Percentiles rank a stretch among this genome's conserved stretches.
phyloP scores from a whole-genome alignment of 2,329 filamentous ascomycete species.

The Periconia sp. region DNA sequence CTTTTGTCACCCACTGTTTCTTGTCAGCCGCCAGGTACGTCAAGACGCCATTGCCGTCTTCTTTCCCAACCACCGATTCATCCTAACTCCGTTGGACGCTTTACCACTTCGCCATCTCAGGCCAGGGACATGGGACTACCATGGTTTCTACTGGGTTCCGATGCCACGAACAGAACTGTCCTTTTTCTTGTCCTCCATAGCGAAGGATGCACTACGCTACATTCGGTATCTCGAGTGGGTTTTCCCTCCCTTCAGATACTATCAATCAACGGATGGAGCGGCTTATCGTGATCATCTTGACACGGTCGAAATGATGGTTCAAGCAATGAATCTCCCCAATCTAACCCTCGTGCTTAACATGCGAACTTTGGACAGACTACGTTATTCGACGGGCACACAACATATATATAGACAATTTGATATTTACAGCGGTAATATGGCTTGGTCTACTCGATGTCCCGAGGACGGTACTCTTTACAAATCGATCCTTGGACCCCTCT shows the following conservation, averaged over 20 bases:
- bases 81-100: too few relatives aligned
- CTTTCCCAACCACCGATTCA: too few relatives aligned
- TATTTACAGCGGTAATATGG: not conserved
- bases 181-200: conserved; percentile 6
- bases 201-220: conserved; percentile 3
- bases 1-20: too few relatives aligned
- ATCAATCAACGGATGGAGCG: not conserved
- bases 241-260: conserved; percentile 1
- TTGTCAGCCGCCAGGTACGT: too few relatives aligned
- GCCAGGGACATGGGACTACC: too few relatives aligned
- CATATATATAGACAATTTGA: too few relatives aligned
- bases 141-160: not conserved
- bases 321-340: conserved; percentile 7
- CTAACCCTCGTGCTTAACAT: conserved; percentile 8
- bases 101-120: not conserved
- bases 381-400: too few relatives aligned
- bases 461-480: not conserved
- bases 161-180: conserved; percentile 6
- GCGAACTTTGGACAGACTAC: too few relatives aligned
- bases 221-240: conserved; percentile 13
- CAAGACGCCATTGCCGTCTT: too few relatives aligned
- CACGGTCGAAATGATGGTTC: conserved; percentile 11
- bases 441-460: not conserved
- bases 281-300: conserved; percentile 9
- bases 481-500: conserved; percentile 1